Evolutionary conservation across 2,329 filamentous ascomycete species (phyloP), one percentile per base, ranked within the genome.

Genomic region (Penicillium sp.): DNA sequence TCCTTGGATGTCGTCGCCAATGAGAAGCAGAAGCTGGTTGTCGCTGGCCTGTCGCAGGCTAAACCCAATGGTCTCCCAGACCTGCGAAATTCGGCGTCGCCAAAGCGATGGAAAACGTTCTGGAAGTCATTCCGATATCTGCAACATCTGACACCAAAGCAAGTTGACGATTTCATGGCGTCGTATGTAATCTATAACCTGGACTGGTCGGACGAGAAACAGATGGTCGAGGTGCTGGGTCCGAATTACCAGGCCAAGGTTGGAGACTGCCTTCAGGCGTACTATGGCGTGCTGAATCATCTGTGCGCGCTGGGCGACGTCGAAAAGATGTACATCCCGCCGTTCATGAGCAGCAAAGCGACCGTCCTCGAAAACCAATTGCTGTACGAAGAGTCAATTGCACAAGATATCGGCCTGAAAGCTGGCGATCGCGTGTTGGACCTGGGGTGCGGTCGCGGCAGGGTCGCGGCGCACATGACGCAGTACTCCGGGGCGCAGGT

Each of bases 251-350:
- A 81, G 67, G 69, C 81, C 46, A 81, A 79, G 46, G 82, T 85
- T 15, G 83, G 83, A 59, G 81, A 83, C 63, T 84, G 82, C 60
- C 78, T 85, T 56, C 78, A 79, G 55, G 71, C 82, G 11, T 85
- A 85, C 69, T 85, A 85, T 63, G 83, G 83, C 31, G 82, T 85
- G 15, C 73, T 85, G 35, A 85, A 85, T 68, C 83, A 85, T 61
- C 78, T 85, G 11, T 85, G 83, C 69, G 83, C 83, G 29, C 77
- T 85, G 11, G 83, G 83, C 38, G 82, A 84, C 48, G 83, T 85
- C n/a, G 83, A 85, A 69, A 85, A 85, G 73, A 85, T 85, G 83
- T 85, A 85, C 70, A 85, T 85, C 58, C 83, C 83, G 13, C 83
- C 83, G 2, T 77, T 82, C 56, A 83, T 85, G 82, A 82, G 83